phyloP scores from a whole-genome alignment of 169 alveolate species.

The Sarcocystis neurona region DNA sequence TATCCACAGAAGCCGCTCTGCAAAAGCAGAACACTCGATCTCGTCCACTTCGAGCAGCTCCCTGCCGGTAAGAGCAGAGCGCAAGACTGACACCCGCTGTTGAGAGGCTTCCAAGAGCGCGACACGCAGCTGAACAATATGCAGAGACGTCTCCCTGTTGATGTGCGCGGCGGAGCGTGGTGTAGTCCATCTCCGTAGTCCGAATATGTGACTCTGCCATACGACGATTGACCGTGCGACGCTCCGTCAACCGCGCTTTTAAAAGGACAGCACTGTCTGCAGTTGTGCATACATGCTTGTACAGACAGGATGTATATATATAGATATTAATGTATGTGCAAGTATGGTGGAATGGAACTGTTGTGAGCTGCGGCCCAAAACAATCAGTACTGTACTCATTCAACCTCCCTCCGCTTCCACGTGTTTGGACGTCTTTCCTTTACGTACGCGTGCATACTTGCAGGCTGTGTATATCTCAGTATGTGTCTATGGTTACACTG shows the following conservation, averaged over 20 bases:
- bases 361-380: too few relatives aligned
- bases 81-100: too few relatives aligned
- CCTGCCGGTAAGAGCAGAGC: conserved; percentile 94
- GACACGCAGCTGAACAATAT: not conserved
- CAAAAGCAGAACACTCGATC: conserved; percentile 94
- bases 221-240: too few relatives aligned
- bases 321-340: not conserved
- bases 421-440: too few relatives aligned
- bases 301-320: not conserved
- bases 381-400: too few relatives aligned
- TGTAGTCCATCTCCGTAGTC: too few relatives aligned
- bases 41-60: conserved; percentile 93
- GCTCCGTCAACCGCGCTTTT: not conserved
- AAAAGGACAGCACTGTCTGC: not conserved
- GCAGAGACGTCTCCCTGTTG: not conserved
- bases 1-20: conserved; percentile 99
- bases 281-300: not conserved
- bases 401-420: too few relatives aligned
- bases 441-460: too few relatives aligned
- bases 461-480: not conserved
- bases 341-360: too few relatives aligned
- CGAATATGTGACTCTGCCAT: too few relatives aligned
- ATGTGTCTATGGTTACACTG: not conserved
- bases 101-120: not conserved
- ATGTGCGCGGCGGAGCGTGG: not conserved